Evolutionary conservation across 169 alveolate genomes (phyloP).

Genomic region (Plasmodium relictum): DNA sequence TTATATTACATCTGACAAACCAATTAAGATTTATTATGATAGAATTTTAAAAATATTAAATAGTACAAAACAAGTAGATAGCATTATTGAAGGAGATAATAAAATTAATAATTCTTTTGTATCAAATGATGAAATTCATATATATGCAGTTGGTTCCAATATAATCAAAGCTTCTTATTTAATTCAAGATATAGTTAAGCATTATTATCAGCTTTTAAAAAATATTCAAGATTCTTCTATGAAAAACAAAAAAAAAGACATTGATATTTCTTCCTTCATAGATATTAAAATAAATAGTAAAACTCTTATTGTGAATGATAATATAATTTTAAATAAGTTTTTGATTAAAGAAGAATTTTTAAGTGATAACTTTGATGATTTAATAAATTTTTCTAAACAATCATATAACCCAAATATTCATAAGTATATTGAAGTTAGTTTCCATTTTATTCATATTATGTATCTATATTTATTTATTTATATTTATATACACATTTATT

Average conservation of each 20-base stretch:
- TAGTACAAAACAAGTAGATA: conserved; percentile 11
- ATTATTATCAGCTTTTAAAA: conserved; percentile 22
- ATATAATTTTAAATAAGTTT: conserved; percentile 17
- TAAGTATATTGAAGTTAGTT: conserved; percentile 30
- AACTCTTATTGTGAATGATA: conserved; percentile 39
- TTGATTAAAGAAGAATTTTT: conserved; percentile 23
- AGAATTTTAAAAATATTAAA: conserved; percentile 30
- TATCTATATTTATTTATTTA: neutral
- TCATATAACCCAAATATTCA: conserved; percentile 14
- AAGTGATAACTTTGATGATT: conserved; percentile 19
- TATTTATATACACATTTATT: neutral
- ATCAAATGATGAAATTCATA: neutral
- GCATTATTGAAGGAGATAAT: conserved; percentile 45
- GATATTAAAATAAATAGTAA: conserved; percentile 15
- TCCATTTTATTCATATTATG: neutral
- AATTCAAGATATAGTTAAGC: conserved; percentile 30
- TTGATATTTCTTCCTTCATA: neutral
- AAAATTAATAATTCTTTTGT: neutral
- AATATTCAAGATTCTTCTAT: neutral
- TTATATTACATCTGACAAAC: conserved; percentile 29
- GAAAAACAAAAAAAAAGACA: neutral
- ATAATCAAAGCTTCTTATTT: conserved; percentile 40
- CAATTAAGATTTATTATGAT: conserved; percentile 25
- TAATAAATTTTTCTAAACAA: conserved; percentile 19
- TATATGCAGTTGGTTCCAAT: conserved; percentile 55